phyloP scores from a whole-genome alignment of 768 basidiomycete species.

The Antrodiella citrinella region DNA sequence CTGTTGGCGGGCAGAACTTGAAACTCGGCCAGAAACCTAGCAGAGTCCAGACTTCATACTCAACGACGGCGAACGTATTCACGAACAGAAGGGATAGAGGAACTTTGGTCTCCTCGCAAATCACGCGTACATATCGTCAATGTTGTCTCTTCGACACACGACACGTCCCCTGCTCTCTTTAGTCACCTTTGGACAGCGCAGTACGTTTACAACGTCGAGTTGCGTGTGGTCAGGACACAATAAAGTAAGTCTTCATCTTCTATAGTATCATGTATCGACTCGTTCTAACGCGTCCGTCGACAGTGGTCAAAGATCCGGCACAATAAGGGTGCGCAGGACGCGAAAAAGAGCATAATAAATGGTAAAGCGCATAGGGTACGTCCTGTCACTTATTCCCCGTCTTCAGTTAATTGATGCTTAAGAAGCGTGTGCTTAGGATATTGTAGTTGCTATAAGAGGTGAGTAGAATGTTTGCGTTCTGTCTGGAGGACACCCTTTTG shows the following conservation, averaged over 20 bases:
- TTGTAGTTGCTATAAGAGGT: conserved; percentile 55
- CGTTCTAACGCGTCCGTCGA: neutral
- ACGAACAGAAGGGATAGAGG: no score
- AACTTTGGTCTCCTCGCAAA: no score
- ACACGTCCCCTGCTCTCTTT: no score
- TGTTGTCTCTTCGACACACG: no score
- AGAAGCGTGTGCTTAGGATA: conserved; percentile 37
- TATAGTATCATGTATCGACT: neutral
- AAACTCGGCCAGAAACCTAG: no score
- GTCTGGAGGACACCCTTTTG: neutral
- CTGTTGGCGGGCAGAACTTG: no score
- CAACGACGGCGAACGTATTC: no score
- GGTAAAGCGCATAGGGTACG: conserved; percentile 49
- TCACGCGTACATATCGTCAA: no score
- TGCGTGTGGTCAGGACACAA: conserved; percentile 9
- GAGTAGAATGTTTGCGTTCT: conserved; percentile 12
- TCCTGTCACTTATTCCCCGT: conserved; percentile 2
- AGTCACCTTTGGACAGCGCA: no score
- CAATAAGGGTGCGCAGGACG: conserved; percentile 58
- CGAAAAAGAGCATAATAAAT: conserved; percentile 50
- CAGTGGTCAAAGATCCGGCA: conserved; percentile 78
- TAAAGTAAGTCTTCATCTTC: conserved; percentile 3
- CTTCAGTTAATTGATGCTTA: conserved; percentile 1
- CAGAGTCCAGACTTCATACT: no score
- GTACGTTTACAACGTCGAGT: neutral